Percentiles rank a stretch among this genome's conserved stretches.
Evolutionary conservation across 345 rosid species (phyloP).

Genomic region (Brassica cretica): DNA sequence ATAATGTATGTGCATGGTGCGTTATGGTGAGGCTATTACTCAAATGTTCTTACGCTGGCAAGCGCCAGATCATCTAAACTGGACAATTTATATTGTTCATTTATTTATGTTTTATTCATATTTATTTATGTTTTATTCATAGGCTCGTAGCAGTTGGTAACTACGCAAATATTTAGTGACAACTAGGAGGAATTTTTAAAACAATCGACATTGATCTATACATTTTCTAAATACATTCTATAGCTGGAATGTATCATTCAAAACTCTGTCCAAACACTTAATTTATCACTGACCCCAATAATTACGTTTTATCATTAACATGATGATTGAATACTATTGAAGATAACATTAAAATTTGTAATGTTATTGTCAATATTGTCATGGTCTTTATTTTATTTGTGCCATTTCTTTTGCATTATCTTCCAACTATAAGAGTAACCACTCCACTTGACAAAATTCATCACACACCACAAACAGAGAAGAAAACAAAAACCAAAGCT

Average conservation of each 20-base stretch:
- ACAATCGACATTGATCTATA: neutral
- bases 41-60: neutral
- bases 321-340: slow-evolving; percentile 17
- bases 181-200: neutral
- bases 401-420: slow-evolving; percentile 20
- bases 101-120: too few relatives aligned
- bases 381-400: slow-evolving; percentile 9
- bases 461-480: slow-evolving; percentile 18
- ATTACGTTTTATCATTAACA: slow-evolving; percentile 8
- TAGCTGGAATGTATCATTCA: slow-evolving; percentile 28
- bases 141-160: neutral
- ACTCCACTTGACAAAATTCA: slow-evolving; percentile 13
- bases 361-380: slow-evolving; percentile 19
- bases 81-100: neutral
- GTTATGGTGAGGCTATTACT: too few relatives aligned
- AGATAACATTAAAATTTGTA: slow-evolving; percentile 25
- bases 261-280: slow-evolving; percentile 30
- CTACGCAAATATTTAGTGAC: neutral
- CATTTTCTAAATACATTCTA: neutral
- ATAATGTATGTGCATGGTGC: too few relatives aligned
- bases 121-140: neutral
- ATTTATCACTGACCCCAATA: slow-evolving; percentile 5
- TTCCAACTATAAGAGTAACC: slow-evolving; percentile 20
- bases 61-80: neutral
- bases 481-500: neutral